phyloP scores from a whole-genome alignment of 202 grass and related monocot genomes.

The Sporobolus alterniflorus region DNA sequence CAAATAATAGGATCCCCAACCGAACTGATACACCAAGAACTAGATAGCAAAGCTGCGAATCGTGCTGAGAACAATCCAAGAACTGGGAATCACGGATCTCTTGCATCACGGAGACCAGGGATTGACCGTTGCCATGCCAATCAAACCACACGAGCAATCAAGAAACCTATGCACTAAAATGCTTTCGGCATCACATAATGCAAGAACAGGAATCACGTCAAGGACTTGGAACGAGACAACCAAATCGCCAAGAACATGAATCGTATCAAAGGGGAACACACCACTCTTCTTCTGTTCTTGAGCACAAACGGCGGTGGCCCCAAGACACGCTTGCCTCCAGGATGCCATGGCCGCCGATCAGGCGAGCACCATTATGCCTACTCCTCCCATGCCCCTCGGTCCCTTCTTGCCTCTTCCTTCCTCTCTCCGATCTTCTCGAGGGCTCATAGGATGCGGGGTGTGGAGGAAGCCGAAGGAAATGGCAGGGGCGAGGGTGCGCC shows the following conservation, averaged over 20 bases:
- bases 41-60: not conserved
- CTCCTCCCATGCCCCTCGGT: not conserved
- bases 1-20: not conserved
- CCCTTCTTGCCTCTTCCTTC: not conserved
- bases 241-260: not conserved
- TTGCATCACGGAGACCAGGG: not conserved
- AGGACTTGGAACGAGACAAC: not conserved
- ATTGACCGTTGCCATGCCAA: not conserved
- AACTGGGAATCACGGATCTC: not conserved
- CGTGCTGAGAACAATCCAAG: not conserved
- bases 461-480: not conserved
- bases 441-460: not conserved
- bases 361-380: not conserved
- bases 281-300: conserved; percentile 40
- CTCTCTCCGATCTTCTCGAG: not conserved
- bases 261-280: conserved; percentile 10
- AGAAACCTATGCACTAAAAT: not conserved
- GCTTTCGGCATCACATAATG: not conserved
- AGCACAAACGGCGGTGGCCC: conserved; percentile 18
- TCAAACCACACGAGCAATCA: not conserved
- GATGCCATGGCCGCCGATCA: conserved; percentile 39
- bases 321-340: conserved; percentile 22
- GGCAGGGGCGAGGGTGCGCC: not conserved
- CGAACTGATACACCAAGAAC: not conserved
- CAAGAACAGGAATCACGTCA: not conserved